Evolutionary conservation across 208 protist genomes (phyloP).

Genomic region (Leptomonas seymouri): DNA sequence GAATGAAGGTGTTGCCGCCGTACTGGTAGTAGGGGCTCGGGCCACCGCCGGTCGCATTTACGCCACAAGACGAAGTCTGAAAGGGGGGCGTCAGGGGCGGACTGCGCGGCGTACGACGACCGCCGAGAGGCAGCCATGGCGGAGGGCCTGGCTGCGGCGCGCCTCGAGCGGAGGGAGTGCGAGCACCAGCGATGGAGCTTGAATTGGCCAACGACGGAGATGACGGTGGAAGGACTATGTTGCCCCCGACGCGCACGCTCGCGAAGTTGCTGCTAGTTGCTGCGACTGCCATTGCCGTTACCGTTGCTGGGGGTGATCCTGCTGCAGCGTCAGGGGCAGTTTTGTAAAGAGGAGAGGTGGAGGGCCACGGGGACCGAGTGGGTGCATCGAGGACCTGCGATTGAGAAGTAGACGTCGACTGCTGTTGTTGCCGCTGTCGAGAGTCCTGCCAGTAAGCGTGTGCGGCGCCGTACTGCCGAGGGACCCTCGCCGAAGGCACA

Average conservation of each 20-base stretch:
- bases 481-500: neutral
- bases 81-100: neutral
- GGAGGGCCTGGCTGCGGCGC: constrained; percentile 17
- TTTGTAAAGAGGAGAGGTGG: neutral
- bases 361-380: neutral
- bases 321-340: neutral
- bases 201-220: neutral
- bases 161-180: neutral
- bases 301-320: neutral
- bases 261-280: constrained; percentile 1
- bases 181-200: neutral
- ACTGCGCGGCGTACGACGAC: neutral
- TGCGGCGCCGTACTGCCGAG: neutral
- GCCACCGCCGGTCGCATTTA: neutral
- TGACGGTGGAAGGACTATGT: neutral
- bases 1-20: constrained; percentile 53
- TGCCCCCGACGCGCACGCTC: constrained; percentile 3
- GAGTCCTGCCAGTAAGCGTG: neutral
- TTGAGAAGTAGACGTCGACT: neutral
- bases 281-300: neutral
- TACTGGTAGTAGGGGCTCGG: constrained; percentile 40
- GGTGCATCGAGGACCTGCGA: neutral
- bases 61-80: neutral
- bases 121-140: neutral
- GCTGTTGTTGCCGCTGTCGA: neutral